Evolutionary conservation across 768 basidiomycete species (phyloP).

Genomic region (Zangia roseola): DNA sequence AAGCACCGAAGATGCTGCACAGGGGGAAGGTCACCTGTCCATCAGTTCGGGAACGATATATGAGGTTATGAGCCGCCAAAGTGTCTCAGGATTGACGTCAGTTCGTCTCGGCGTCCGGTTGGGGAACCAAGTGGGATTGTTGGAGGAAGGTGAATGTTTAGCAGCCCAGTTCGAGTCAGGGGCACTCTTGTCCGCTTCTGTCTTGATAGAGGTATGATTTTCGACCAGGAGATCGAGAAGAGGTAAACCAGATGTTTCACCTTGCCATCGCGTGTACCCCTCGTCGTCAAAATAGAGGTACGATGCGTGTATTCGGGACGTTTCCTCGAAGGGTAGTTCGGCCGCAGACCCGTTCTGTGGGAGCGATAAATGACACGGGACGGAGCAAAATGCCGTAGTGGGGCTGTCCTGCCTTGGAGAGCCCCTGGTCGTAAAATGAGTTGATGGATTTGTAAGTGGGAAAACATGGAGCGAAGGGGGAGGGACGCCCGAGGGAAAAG

Average conservation of each 20-base stretch:
- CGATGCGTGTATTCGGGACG: slow-evolving; percentile 66
- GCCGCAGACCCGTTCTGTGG: slow-evolving; percentile 17
- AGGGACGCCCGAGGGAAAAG: slow-evolving; percentile 59
- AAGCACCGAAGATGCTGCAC: slow-evolving; percentile 8
- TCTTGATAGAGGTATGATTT: slow-evolving; percentile 48
- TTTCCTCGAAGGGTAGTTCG: slow-evolving; percentile 56
- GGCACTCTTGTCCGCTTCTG: slow-evolving; percentile 30
- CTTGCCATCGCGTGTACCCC: slow-evolving; percentile 87
- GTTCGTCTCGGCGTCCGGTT: slow-evolving; percentile 71
- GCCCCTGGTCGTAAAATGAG: slow-evolving; percentile 58
- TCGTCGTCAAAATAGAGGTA: slow-evolving; percentile 89
- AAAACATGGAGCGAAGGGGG: slow-evolving; percentile 76
- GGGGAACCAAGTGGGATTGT: slow-evolving; percentile 71
- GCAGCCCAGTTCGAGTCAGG: slow-evolving; percentile 30
- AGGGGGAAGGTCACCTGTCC: slow-evolving; percentile 67
- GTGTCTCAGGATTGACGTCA: slow-evolving; percentile 81
- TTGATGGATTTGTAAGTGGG: slow-evolving; percentile 79
- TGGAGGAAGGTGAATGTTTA: slow-evolving; percentile 34
- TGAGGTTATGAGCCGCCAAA: slow-evolving; percentile 86
- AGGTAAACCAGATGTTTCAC: slow-evolving; percentile 90
- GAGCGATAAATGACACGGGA: slow-evolving; percentile 37
- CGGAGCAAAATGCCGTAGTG: slow-evolving; percentile 38
- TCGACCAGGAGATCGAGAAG: slow-evolving; percentile 83
- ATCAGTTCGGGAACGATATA: slow-evolving; percentile 87
- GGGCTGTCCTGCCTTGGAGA: slow-evolving; percentile 50